phyloP scores from a whole-genome alignment of 2,329 filamentous ascomycete species.

The Fusarium devonianum region DNA sequence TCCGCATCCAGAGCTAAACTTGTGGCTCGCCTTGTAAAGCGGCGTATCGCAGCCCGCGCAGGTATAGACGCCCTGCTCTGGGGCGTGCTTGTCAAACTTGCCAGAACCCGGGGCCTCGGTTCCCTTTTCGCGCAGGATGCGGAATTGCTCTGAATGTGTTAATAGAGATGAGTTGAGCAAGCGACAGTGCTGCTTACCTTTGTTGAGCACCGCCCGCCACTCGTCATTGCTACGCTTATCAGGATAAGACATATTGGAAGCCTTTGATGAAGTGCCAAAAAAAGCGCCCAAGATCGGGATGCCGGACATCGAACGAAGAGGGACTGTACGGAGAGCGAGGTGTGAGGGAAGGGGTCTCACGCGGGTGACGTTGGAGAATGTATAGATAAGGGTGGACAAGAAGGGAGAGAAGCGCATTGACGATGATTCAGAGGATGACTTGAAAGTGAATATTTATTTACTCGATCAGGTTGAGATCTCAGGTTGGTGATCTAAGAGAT shows the following conservation, averaged over 20 bases:
- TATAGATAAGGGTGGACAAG: constrained; percentile 56
- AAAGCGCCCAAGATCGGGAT: constrained; percentile 81
- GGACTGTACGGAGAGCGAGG: constrained; percentile 39
- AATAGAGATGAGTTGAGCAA: constrained; percentile 3
- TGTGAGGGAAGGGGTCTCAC: constrained; percentile 42
- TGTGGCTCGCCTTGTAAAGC: constrained; percentile 91
- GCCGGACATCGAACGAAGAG: constrained; percentile 69
- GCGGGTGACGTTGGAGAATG: constrained; percentile 55
- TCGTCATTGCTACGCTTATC: constrained; percentile 81
- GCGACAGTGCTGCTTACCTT: constrained; percentile 47
- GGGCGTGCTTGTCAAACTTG: constrained; percentile 86
- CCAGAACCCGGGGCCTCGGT: constrained; percentile 84
- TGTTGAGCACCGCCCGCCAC: constrained; percentile 85
- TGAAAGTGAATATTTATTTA: too few species aligned
- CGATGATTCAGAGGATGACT: too few species aligned
- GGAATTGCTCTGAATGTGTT: constrained; percentile 82
- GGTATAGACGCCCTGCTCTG: constrained; percentile 78
- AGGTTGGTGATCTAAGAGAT: background rate
- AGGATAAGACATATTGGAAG: constrained; percentile 75
- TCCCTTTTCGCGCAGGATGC: constrained; percentile 88
- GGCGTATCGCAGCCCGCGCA: constrained; percentile 88
- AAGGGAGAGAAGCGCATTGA: constrained; percentile 60
- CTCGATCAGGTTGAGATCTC: background rate
- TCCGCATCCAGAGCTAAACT: constrained; percentile 95
- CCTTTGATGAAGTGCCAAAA: constrained; percentile 69